Evolutionary conservation across 2,329 filamentous ascomycete species (phyloP), one percentile per base, ranked within the genome.

Genomic region (Fusarium veterinarium): DNA sequence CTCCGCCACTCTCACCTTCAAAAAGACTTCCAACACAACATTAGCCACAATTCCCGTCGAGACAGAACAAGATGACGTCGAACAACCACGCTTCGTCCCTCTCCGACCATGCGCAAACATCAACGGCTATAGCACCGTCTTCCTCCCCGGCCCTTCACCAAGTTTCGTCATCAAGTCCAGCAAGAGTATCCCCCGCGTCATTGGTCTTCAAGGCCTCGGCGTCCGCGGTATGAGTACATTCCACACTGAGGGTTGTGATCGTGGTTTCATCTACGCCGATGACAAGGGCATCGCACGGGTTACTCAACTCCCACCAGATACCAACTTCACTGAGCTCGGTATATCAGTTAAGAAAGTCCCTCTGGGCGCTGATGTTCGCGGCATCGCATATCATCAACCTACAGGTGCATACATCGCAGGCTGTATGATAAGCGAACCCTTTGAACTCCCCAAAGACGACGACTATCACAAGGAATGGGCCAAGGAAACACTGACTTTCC

Each of bases 371-470:
- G 93, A 97, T 66, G 86, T 95, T 16, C 88, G 92, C 69, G 89
- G 90, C 5, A 83, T 98, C 20, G 88, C 92, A 2, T 97, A 95
- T 78, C 95, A 97, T 78, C 85, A 91, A 4, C 89, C 91, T 1
- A 92, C 92, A 45, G 89, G 90, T 28, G 90, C 92, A 1, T 98
- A 97, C 78, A 90, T 94, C 4, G 84, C 95, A 20, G 93, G 91
- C 8, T 95, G 93, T 62, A 92, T 91, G 69, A 84, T 85, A 12
- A 79, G 82, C 31, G 90, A 91, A 53, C 89, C 91, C 6, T 98
- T 97, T 79, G 92, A 94, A 80, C 87, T 98, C 28, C 94, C 94
- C 3, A 93, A 93, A 59, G 94, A 97, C 74, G 95, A 95, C 72
- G 91, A 97, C 65, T 91, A 94, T 70, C 93, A 97, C 74, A 88